A percentile compares a stretch with the other conserved stretches of the same genome.
Conservation (phyloP, 768 basidiomycete genomes). For the Russula vinacea region DNA sequence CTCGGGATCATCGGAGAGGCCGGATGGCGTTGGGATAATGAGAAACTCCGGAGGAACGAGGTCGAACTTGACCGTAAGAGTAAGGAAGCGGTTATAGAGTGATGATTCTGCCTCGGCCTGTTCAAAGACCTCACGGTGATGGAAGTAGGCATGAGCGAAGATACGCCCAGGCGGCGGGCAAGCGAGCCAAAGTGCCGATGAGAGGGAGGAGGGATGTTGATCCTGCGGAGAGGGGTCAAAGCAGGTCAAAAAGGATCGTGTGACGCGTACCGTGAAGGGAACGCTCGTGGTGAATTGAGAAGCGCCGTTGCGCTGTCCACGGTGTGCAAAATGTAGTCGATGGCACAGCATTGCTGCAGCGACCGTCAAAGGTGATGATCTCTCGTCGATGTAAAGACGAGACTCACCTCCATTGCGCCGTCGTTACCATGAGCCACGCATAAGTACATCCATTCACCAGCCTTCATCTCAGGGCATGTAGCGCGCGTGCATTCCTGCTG, state of each 20-base stretch:
- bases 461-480: conserved; percentile 96
- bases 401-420: conserved; percentile 75
- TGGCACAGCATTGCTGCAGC: conserved; percentile 86
- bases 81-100: conserved; percentile 85
- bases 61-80: conserved; percentile 73
- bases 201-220: conserved; percentile 77
- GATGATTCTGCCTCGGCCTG: conserved; percentile 89
- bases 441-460: conserved; percentile 96
- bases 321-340: conserved; percentile 93
- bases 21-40: conserved; percentile 59
- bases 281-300: conserved; percentile 85
- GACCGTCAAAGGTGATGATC: conserved; percentile 6
- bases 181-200: conserved; percentile 87
- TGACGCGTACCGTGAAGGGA: conserved; percentile 73
- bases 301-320: conserved; percentile 91
- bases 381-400: neutral
- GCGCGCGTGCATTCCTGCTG: conserved; percentile 84
- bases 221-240: conserved; percentile 42
- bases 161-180: conserved; percentile 88
- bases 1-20: conserved; percentile 34
- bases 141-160: conserved; percentile 95
- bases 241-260: conserved; percentile 7
- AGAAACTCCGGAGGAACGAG: conserved; percentile 82
- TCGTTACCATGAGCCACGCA: conserved; percentile 94
- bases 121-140: conserved; percentile 88